Base-by-base conservation (phyloP, 1,284 basidiomycete species). In the Inonotus hispidus region DNA sequence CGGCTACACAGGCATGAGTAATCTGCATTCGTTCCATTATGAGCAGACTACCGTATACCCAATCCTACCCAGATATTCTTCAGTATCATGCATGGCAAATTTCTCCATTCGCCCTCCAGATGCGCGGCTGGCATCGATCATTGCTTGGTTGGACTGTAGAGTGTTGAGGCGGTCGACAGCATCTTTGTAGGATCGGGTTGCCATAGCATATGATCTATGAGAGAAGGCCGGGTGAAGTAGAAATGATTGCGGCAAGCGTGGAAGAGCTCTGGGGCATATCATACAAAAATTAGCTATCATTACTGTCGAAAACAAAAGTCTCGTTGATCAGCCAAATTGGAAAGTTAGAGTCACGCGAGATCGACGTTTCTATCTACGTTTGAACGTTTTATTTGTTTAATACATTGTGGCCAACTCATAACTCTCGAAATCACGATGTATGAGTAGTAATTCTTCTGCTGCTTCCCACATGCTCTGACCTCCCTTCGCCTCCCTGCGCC, bases 61-160 rank as follows among this genome's bases (percentile, higher is more conserved):
- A 71, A 97, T 92, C 64, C 93, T 81, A 41, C 79, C 77, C 43
- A 98, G 79, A 72, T 97, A 98, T 70, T 97, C 94, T 56, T 92
- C 73, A 87, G 94, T 96, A 74, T 98, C 93, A 16, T 85, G 83
- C 54, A 98, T 90, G 35, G 89, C 90, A 68, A 85, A 82, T 58
- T 86, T 78, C 68, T 83, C 90, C 55, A 84, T 72, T 43, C 83
- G 82, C 2, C 84, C 84, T 1, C 92, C 92, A 6, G 87, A 85
- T 54, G 89, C 88, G 56, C 92, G 85, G 46, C 90, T 82, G 27
- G 90, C 90, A 58, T 95, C 93, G 53, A 99, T 82, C 49, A 87
- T 86, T 19, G 93, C 93, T 32, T 94, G 93, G 80, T 99, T 99
- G 45, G 89, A 92, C 73, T 99, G 96, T 29, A 98, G 83, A 37